Percentiles rank a stretch among this genome's conserved stretches.
These are phyloP conservation scores for Heliocybe sulcata DNA, from an alignment of 1,284 basidiomycete genomes.

Conservation along the genomic window DNA sequence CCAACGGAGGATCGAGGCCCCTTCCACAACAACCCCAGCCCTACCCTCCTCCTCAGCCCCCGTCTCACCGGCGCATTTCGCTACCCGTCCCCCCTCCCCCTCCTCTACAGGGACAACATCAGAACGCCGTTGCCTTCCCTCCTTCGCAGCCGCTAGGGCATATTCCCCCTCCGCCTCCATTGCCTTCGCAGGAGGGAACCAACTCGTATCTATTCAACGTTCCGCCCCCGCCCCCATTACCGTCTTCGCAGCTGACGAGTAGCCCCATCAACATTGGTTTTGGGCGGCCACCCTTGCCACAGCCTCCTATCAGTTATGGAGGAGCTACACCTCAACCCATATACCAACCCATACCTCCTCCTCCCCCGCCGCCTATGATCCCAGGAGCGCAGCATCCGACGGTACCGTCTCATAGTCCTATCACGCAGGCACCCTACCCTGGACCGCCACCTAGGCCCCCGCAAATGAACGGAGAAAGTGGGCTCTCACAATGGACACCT, in stretches of 20 bases:
- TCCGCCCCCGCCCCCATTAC: slow-evolving; percentile 10
- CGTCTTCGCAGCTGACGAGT: not conserved
- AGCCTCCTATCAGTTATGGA: slow-evolving; percentile 27
- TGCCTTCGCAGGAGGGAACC: slow-evolving; percentile 3
- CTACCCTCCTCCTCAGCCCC: not conserved
- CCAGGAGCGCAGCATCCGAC: slow-evolving; percentile 12
- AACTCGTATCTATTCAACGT: slow-evolving; percentile 2
- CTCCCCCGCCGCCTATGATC: slow-evolving; percentile 18
- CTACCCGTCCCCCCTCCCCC: not conserved
- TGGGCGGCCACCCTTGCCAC: slow-evolving; percentile 29
- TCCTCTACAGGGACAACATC: not conserved
- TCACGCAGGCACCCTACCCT: slow-evolving; percentile 22
- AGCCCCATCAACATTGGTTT: not conserved
- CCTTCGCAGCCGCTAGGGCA: not conserved
- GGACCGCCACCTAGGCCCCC: slow-evolving; percentile 31
- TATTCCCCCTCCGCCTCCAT: slow-evolving; percentile 8
- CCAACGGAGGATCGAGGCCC: not conserved
- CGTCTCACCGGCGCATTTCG: not conserved
- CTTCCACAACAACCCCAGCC: slow-evolving; percentile 3
- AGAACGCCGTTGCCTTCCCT: not conserved
- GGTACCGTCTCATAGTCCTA: slow-evolving; percentile 15
- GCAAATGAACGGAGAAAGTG: slow-evolving; percentile 7
- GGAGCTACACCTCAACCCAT: slow-evolving; percentile 20
- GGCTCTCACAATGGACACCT: slow-evolving; percentile 15
- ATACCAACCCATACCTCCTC: slow-evolving; percentile 30